Evolutionary conservation across 108 stramenopile species (phyloP).

Genomic region (Nitzschia sp.): DNA sequence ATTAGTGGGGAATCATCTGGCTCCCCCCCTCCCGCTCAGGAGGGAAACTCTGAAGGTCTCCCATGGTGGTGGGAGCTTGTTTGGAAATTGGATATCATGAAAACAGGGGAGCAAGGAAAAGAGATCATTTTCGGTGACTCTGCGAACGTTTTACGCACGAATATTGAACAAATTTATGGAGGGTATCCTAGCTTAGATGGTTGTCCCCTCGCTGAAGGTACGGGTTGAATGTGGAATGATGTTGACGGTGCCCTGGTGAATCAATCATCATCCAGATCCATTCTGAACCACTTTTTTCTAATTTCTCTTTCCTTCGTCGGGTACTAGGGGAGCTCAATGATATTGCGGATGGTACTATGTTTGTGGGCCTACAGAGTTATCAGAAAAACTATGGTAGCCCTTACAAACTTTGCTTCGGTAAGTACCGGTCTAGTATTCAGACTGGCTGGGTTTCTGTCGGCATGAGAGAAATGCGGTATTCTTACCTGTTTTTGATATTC

Average conservation of each 20-base stretch:
- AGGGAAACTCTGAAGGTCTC: constrained; percentile 52
- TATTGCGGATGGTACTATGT: constrained; percentile 92
- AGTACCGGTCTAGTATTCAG: no score
- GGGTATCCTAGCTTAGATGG: constrained; percentile 88
- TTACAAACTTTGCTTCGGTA: constrained; percentile 93
- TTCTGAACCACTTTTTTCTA: no score
- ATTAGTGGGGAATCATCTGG: not conserved
- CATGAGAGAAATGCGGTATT: not conserved
- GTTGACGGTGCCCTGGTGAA: not conserved
- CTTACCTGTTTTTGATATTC: no score
- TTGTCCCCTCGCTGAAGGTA: constrained; percentile 83
- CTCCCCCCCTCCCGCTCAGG: constrained; percentile 2
- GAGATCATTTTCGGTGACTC: constrained; percentile 79
- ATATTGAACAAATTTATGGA: constrained; percentile 96
- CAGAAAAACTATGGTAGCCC: constrained; percentile 75
- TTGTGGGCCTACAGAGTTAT: constrained; percentile 91
- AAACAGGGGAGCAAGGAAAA: constrained; percentile 59
- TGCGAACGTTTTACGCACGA: constrained; percentile 76
- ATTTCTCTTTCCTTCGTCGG: not conserved
- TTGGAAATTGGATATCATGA: constrained; percentile 77
- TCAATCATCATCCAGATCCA: no score
- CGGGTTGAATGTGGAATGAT: not conserved
- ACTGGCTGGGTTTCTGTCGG: no score
- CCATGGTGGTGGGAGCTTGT: constrained; percentile 92
- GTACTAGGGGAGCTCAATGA: constrained; percentile 76